phyloP scores from a whole-genome alignment of 2,329 filamentous ascomycete species.

The Pseudocercospora macadamiae region DNA sequence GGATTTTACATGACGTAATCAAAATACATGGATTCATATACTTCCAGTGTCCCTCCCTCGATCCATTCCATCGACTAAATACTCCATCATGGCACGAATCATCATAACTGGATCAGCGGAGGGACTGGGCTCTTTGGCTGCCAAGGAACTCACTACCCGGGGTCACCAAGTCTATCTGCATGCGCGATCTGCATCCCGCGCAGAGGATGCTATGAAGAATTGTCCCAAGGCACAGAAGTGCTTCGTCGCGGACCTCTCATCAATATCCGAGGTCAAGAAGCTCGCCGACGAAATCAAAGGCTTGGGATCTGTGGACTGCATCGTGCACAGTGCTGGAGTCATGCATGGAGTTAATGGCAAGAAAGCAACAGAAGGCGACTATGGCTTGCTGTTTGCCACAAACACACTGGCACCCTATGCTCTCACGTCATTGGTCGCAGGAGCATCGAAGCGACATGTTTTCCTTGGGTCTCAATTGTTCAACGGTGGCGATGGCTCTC shows the following conservation, averaged over 20 bases:
- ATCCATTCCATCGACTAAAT: too few relatives aligned
- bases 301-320: conserved; percentile 6
- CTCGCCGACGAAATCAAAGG: conserved; percentile 11
- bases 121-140: conserved; percentile 12
- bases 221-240: conserved; percentile 13
- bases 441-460: conserved; percentile 7
- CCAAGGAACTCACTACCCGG: conserved; percentile 8
- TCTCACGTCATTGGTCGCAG: conserved; percentile 10
- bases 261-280: conserved; percentile 3
- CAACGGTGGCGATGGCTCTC: conserved; percentile 4
- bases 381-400: conserved; percentile 12
- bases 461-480: conserved; percentile 14
- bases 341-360: conserved; percentile 13
- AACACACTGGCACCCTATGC: conserved; percentile 17
- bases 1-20: too few relatives aligned
- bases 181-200: conserved; percentile 9
- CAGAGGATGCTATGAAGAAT: conserved; percentile 7
- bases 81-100: conserved; percentile 12
- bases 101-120: conserved; percentile 18
- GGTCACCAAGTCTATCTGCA: conserved; percentile 17
- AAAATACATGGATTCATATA: too few relatives aligned
- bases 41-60: too few relatives aligned
- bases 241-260: conserved; percentile 14
- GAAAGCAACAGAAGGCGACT: conserved; percentile 4
- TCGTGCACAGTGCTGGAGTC: conserved; percentile 14